Conservation (phyloP, 768 basidiomycete species). For the Lactifluus pinguis region DNA sequence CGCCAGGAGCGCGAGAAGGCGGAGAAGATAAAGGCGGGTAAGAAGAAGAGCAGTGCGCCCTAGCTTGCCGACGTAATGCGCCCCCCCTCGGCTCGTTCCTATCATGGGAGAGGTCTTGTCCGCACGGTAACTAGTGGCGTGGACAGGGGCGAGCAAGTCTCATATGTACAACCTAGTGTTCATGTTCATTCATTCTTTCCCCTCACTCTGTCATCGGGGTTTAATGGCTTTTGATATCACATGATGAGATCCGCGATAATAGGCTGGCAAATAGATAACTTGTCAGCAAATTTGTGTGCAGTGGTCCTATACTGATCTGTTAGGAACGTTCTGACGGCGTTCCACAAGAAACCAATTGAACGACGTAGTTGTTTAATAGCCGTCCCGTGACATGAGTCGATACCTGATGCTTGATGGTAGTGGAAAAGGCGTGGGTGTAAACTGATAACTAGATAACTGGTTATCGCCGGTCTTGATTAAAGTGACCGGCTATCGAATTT, state of each 20-base stretch:
- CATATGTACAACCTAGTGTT: neutral
- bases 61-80: neutral
- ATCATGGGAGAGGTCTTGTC: neutral
- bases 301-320: neutral
- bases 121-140: too few relatives aligned
- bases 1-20: constrained; percentile 44
- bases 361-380: neutral
- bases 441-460: neutral
- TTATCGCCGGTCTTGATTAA: neutral
- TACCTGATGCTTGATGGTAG: neutral
- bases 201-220: neutral
- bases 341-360: neutral
- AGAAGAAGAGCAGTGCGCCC: constrained; percentile 25
- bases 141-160: neutral
- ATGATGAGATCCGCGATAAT: neutral
- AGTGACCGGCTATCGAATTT: neutral
- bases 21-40: constrained; percentile 41
- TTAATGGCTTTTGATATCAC: neutral
- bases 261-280: neutral
- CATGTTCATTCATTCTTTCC: neutral
- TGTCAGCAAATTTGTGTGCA: neutral
- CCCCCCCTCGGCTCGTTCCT: neutral
- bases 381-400: neutral
- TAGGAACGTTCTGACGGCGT: neutral
- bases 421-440: neutral